phyloP scores from a whole-genome alignment of 2,329 filamentous ascomycete species.

The Magnaporthales sp. region DNA sequence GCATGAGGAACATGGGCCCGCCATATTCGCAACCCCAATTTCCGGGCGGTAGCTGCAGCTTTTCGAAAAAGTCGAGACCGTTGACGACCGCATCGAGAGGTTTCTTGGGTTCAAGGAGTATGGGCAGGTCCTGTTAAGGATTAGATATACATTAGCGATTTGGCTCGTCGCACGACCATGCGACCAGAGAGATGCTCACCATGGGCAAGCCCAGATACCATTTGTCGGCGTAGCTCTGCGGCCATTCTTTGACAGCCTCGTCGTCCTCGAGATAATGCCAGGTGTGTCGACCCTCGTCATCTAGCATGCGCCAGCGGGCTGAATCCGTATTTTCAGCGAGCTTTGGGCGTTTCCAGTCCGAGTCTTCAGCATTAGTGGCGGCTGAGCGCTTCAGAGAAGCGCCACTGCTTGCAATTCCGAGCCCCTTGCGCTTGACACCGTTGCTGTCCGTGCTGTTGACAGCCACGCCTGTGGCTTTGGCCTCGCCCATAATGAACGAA shows the following conservation, averaged over 20 bases:
- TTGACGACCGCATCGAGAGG: conserved; percentile 75
- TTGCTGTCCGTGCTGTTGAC: conserved; percentile 23
- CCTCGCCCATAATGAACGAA: conserved; percentile 5
- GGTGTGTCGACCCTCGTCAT: conserved; percentile 78
- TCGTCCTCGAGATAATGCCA: conserved; percentile 86
- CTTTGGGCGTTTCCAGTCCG: neutral
- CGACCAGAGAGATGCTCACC: conserved; percentile 35
- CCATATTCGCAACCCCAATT: conserved; percentile 98
- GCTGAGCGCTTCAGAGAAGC: conserved; percentile 31
- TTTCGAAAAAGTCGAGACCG: conserved; percentile 78
- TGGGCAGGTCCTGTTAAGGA: conserved; percentile 56
- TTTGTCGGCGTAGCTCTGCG: conserved; percentile 82
- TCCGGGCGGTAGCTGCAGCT: conserved; percentile 78
- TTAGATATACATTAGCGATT: neutral
- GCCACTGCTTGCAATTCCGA: conserved; percentile 11
- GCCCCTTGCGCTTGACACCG: conserved; percentile 3
- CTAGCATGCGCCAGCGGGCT: conserved; percentile 73
- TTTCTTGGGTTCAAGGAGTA: conserved; percentile 59
- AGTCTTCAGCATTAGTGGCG: conserved; percentile 24
- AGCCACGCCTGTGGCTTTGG: conserved; percentile 7
- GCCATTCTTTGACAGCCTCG: conserved; percentile 66
- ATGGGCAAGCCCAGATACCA: conserved; percentile 74
- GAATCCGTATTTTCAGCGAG: conserved; percentile 58
- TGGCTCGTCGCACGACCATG: neutral
- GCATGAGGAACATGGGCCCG: conserved; percentile 90